These are phyloP conservation scores for Xylaria bambusicola DNA, from an alignment of 495 filamentous ascomycete genomes.

Conservation along the genomic window DNA sequence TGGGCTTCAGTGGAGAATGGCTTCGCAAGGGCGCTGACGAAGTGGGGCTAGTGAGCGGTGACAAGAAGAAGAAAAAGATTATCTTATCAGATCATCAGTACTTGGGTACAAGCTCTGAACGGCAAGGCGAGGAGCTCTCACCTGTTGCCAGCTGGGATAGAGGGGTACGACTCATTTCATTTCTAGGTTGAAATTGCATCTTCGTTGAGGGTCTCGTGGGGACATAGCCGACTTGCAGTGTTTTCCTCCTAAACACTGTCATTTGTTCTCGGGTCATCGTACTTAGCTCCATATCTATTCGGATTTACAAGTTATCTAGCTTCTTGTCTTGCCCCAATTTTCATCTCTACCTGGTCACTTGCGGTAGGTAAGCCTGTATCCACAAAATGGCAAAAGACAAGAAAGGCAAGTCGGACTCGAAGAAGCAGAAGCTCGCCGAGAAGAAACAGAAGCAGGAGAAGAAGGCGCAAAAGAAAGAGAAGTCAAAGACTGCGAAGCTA, in stretches of 20 bases:
- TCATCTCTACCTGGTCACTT: not conserved
- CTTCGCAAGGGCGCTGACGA: not conserved
- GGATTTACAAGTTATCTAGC: not conserved
- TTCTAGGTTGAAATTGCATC: not conserved
- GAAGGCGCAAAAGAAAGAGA: constrained; percentile 65
- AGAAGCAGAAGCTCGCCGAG: constrained; percentile 63
- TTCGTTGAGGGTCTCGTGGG: too few relatives aligned
- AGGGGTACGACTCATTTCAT: constrained; percentile 8
- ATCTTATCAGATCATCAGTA: constrained; percentile 25
- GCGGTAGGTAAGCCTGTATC: not conserved
- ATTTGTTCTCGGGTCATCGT: not conserved
- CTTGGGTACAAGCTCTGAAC: constrained; percentile 1
- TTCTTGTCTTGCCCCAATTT: not conserved
- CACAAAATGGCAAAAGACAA: constrained; percentile 56
- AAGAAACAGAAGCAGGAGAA: constrained; percentile 67
- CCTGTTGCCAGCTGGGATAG: constrained; percentile 6
- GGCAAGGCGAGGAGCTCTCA: constrained; percentile 8
- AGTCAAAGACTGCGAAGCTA: constrained; percentile 50
- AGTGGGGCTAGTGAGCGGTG: not conserved
- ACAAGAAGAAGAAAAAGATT: not conserved
- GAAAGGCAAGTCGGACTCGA: constrained; percentile 58
- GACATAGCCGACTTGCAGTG: too few relatives aligned
- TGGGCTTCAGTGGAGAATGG: not conserved
- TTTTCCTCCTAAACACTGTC: too few relatives aligned
- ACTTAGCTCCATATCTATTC: too few relatives aligned